Base-by-base conservation (phyloP, 2,329 filamentous ascomycete species). In the Acarospora socialis region DNA sequence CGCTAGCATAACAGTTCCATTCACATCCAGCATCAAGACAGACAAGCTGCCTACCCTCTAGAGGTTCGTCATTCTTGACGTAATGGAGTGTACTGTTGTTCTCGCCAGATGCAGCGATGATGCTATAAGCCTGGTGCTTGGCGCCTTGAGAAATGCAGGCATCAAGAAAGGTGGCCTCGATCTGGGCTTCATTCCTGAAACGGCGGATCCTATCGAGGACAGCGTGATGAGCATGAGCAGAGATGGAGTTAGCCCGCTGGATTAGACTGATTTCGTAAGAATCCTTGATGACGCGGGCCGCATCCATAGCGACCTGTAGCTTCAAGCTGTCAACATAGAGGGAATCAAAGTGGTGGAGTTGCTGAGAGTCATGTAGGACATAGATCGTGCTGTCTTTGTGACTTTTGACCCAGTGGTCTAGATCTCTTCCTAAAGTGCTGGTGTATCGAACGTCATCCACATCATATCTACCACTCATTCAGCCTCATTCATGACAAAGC, bases 21-120 rank as follows among this genome's bases (percentile, higher is more conserved):
- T 84, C 80, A 18, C 68, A 76, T 14, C 83, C 87, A 3, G 83
- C 86, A 49, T 95, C 87, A 13, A 94, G 60, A 35, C 93, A 68
- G 32, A 94, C 57, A 46, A 92, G 77, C 33, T 81, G 70, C 57
- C 87, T 84, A 25, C 72, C 73, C 1, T 59, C 57, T 21, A 87
- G 59, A 0, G 74, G 65, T 47, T 77, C 66, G 42, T 84, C 65
- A 52, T 92, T 92, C 48, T 77, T 71, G 15, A 83, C 72, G 46
- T 94, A 94, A 58, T 94, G 87, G 20, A 94, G 66, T 2, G 82
- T 90, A 4, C 84, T 81, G 0, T 80, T 86, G 10, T 81, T 77
- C 4, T 73, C 68, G 7, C 87, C 87, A 20, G 72, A 71, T 0
- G 83, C 87, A 12, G 90, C 74, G 47, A 95, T 94, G 38, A 78